These are phyloP conservation scores for Debaryomyces nepalensis DNA, from an alignment of 1,139 yeast genomes.

Conservation along the genomic window DNA sequence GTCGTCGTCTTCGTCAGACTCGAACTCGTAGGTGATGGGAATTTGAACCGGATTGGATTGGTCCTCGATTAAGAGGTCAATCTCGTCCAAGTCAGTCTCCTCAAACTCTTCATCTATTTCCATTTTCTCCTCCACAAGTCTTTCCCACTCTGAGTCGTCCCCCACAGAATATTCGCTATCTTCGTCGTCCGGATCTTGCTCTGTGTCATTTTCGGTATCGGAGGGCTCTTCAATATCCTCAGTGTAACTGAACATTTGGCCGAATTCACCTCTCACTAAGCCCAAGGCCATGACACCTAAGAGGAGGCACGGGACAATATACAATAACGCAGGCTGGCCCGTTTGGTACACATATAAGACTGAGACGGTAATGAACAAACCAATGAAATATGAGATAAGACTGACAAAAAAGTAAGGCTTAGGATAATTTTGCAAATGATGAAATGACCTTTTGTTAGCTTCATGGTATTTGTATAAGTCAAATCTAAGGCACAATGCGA, in stretches of 20 bases:
- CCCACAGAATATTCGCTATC: conserved; percentile 22
- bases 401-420: conserved; percentile 52
- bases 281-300: conserved; percentile 38
- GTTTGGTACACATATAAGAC: conserved; percentile 41
- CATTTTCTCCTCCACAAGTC: conserved; percentile 25
- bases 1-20: conserved; percentile 33
- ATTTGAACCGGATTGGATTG: conserved; percentile 12
- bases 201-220: conserved; percentile 16
- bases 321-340: conserved; percentile 73
- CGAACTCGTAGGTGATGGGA: conserved; percentile 20
- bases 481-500: conserved; percentile 54
- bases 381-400: conserved; percentile 48
- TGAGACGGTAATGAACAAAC: conserved; percentile 46
- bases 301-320: conserved; percentile 59
- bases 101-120: conserved; percentile 21
- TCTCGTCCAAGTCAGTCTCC: conserved; percentile 21
- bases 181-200: conserved; percentile 17
- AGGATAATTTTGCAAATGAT: conserved; percentile 41
- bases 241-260: conserved; percentile 34
- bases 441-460: conserved; percentile 30
- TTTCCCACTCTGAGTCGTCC: conserved; percentile 28
- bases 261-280: conserved; percentile 42
- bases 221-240: conserved; percentile 27
- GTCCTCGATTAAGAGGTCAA: conserved; percentile 12
- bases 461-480: conserved; percentile 48